These are phyloP conservation scores for Trypanosoma melophagium DNA, from an alignment of 208 protist species.

Conservation along the genomic window DNA sequence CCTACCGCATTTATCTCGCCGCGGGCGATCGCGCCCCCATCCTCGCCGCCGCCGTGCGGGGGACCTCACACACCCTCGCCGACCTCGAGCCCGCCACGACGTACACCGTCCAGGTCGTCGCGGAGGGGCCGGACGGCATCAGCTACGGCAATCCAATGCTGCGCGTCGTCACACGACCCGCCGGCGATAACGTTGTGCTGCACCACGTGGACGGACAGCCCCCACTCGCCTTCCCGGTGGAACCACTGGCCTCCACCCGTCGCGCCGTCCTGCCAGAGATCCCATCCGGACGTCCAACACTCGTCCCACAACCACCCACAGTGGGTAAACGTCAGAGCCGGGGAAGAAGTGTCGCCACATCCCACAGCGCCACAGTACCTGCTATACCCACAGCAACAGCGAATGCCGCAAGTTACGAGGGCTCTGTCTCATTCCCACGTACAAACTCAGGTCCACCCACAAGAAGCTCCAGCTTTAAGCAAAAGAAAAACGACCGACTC, in stretches of 20 bases:
- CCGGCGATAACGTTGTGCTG: slow-evolving; percentile 45
- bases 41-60: slow-evolving; percentile 30
- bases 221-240: slow-evolving; percentile 10
- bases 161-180: slow-evolving; percentile 66
- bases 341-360: not conserved
- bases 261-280: slow-evolving; percentile 25
- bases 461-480: not conserved
- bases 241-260: not conserved
- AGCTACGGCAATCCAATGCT: slow-evolving; percentile 84
- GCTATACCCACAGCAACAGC: not conserved
- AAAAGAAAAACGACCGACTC: slow-evolving; percentile 4
- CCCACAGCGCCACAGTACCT: not conserved
- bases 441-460: not conserved
- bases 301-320: slow-evolving; percentile 12
- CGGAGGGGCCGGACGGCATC: slow-evolving; percentile 76
- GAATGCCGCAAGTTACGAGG: not conserved
- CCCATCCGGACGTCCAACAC: slow-evolving; percentile 14
- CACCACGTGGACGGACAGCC: slow-evolving; percentile 3
- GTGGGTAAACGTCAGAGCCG: not conserved
- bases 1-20: slow-evolving; percentile 71
- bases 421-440: not conserved
- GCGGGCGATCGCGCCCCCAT: slow-evolving; percentile 33
- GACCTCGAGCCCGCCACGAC: slow-evolving; percentile 68
- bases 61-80: slow-evolving; percentile 47
- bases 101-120: slow-evolving; percentile 84